phyloP scores from a whole-genome alignment of 2,329 filamentous ascomycete species.

The Fusarium azukiicola region DNA sequence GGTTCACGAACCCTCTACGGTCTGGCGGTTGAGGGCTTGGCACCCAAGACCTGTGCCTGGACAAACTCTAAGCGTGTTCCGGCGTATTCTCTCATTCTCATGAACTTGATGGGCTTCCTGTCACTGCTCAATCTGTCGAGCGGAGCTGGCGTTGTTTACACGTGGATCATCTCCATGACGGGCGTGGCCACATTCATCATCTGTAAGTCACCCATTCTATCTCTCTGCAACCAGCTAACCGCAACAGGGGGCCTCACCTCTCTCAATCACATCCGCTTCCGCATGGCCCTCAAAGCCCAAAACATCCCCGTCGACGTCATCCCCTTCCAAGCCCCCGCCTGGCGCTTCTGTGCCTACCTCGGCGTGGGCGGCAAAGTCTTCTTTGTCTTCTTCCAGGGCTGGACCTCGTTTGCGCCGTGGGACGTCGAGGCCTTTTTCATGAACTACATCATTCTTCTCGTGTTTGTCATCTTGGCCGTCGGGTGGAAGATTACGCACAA shows the following conservation, averaged over 20 bases:
- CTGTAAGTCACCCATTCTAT: not conserved
- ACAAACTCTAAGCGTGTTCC: not conserved
- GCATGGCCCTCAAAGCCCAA: constrained; percentile 26
- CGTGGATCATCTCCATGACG: not conserved
- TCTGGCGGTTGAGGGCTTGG: not conserved
- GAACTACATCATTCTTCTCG: constrained; percentile 10
- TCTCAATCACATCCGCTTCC: constrained; percentile 30
- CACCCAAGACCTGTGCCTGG: constrained; percentile 4
- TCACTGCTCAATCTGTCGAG: not conserved
- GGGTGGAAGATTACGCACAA: constrained; percentile 12
- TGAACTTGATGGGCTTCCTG: not conserved
- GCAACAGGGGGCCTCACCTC: constrained; percentile 15
- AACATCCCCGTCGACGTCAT: constrained; percentile 29
- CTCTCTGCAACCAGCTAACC: not conserved
- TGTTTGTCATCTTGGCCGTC: not conserved
- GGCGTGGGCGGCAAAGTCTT: not conserved
- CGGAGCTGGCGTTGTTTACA: not conserved
- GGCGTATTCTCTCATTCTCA: not conserved
- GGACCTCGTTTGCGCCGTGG: not conserved
- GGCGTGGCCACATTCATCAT: not conserved
- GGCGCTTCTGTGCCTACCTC: constrained; percentile 12
- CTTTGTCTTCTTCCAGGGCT: not conserved
- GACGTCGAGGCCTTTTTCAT: not conserved
- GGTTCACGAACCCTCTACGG: not conserved
- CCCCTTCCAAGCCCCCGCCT: constrained; percentile 27